Conservation (phyloP, 257 asterid species). For the Salvia hispanica region DNA sequence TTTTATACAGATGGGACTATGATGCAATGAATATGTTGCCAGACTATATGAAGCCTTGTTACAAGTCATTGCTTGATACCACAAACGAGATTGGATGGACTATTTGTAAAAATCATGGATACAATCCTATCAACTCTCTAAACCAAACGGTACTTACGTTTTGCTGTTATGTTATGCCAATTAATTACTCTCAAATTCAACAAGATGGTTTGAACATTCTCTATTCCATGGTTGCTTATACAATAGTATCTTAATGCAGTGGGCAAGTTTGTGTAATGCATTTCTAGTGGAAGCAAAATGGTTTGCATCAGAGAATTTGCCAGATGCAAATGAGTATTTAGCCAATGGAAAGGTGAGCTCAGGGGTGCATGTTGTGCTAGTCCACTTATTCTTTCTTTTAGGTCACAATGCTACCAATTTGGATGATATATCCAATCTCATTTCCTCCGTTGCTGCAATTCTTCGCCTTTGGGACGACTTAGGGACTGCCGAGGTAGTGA, state of each 20-base stretch:
- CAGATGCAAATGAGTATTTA: conserved; percentile 36
- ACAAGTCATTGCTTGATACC: conserved; percentile 45
- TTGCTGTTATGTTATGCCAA: no score
- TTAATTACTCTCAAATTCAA: no score
- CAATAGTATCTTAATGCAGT: conserved; percentile 34
- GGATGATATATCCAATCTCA: conserved; percentile 22
- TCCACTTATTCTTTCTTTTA: conserved; percentile 36
- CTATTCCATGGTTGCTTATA: no score
- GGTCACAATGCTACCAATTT: conserved; percentile 28
- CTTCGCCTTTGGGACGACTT: conserved; percentile 53
- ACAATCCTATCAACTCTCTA: conserved; percentile 38
- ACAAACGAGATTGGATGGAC: conserved; percentile 36
- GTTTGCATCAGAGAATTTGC: conserved; percentile 35
- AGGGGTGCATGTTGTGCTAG: conserved; percentile 32
- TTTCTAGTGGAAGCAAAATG: conserved; percentile 53
- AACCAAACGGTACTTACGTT: conserved; percentile 33
- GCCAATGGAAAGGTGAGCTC: conserved; percentile 44
- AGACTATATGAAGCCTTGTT: conserved; percentile 51
- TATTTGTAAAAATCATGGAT: conserved; percentile 37
- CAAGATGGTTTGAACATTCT: not conserved
- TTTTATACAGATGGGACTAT: conserved; percentile 41
- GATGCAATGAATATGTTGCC: conserved; percentile 37
- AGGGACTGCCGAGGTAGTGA: conserved; percentile 37
- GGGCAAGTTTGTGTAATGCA: conserved; percentile 58
- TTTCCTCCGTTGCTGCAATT: conserved; percentile 36